Evolutionary conservation across 1,139 yeast genomes (phyloP), one percentile per base, ranked within the genome.

Genomic region (Geotrichum reessii): DNA sequence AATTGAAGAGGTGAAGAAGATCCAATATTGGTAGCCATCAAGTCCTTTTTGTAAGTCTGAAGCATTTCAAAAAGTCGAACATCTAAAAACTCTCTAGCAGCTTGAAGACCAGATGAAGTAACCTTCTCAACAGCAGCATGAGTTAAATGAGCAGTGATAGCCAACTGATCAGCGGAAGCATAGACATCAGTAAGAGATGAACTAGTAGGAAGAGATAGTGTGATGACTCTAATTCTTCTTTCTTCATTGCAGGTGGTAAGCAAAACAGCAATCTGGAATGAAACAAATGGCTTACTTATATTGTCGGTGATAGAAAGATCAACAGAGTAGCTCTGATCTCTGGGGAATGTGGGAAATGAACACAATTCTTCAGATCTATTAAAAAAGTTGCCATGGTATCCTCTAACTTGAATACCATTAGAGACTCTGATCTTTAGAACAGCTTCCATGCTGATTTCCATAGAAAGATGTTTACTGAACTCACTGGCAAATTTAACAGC

Each of bases 121-220:
- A 89, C 89, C 74, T 86, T 87, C 71, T 91, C 97, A 61, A 87
- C 83, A 0, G 97, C 96, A 71, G 85, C 85, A 70, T 91, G 97
- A 5, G 96, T 83, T 69, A 77, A 85, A 74, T 80, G 89, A 65
- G 86, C 81, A 17, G 95, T 79, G 63, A 93, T 82, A 19, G 99
- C 97, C 70, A 90, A 79, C 76, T 93, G 99, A 74, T 93, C 99
- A 27, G 97, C 98, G 52, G 95, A 86, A 3, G 98, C 98, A 74
- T 84, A 93, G 42, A 93, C 80, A 67, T 91, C 97, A 56, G 83
- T 81, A 62, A 92, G 74, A 66, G 85, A 86, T 58, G 82, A 76
- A 1, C 96, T 86, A 1, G 95, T 89, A 62, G 99, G 99, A 59
- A 93, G 74, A 11, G 95, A 93, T 70, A 90, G 75, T 55, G 95